Base-by-base conservation (phyloP, 805 yeast species). In the Ogataea nonfermentans region DNA sequence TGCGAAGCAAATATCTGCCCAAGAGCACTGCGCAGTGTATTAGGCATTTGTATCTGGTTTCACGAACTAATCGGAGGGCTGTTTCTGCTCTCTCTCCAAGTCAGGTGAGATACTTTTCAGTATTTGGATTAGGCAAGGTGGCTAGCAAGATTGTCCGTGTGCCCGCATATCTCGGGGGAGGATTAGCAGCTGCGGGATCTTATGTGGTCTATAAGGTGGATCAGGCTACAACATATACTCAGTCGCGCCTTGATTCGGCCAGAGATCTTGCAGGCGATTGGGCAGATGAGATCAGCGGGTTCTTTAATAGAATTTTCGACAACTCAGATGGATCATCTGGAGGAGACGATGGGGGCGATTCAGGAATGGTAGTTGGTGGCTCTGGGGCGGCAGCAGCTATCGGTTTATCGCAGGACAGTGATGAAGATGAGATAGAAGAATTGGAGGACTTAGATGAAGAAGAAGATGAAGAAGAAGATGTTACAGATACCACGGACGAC, bases 101-200 rank as follows among this genome's bases (percentile, higher is more conserved):
- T 19, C 29, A 37, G 7, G 29, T 37, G 8, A 46, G 64, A 22
- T 32, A 42, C 4, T 56, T 66, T 35, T 61, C 68, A 2, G 44
- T 67, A 14, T 53, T 70, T 23, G 62, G 73, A 1, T 41, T 71
- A 10, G 81, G 82, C 16, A 80, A 74, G 56, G 60, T 80, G 0
- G 64, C 82, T 4, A 74, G 75, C 1, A 74, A 74, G 39, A 70
- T 74, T 1, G 68, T 77, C 1, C 76, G 74, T 47, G 60, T 83
- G 2, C 96, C 97, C 0, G 91, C 88, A 0, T 82, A 82, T 46
- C 66, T 89, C 0, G 98, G 97, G 2, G 90, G 95, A 6, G 89
- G 95, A 0, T 63, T 89, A 24, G 96, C 95, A 2, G 98, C 97
- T 9, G 96, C 95, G 6, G 95, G 96, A 0, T 83, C 95, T 2